Evolutionary conservation across 2,329 filamentous ascomycete genomes (phyloP).

Genomic region (Trichoderma pleuroti): DNA sequence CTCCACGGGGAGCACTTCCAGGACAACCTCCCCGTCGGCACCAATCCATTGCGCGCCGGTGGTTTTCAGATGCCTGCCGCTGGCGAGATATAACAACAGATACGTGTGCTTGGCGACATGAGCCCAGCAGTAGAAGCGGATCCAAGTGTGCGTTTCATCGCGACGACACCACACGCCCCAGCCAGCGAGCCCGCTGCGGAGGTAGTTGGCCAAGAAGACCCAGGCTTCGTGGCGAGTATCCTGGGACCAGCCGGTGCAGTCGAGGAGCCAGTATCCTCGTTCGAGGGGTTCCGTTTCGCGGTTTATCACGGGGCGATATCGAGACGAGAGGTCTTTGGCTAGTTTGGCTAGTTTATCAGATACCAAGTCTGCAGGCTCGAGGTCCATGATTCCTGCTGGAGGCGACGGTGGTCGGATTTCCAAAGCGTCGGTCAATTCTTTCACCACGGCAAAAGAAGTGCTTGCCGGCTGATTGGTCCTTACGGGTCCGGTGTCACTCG

Average conservation of each 20-base stretch:
- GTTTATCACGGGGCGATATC: conserved; percentile 48
- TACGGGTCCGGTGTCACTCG: conserved; percentile 30
- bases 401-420: conserved; percentile 56
- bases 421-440: conserved; percentile 33
- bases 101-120: conserved; percentile 69
- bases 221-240: conserved; percentile 54
- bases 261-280: conserved; percentile 73
- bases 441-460: conserved; percentile 18
- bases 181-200: conserved; percentile 57
- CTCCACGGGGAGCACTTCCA: conserved; percentile 35
- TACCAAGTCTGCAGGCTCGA: conserved; percentile 50
- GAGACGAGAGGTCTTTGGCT: conserved; percentile 48
- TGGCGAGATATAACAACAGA: conserved; percentile 70
- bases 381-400: conserved; percentile 41
- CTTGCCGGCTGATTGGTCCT: background rate
- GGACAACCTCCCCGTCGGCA: conserved; percentile 52
- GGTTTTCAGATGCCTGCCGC: conserved; percentile 56
- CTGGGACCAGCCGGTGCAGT: conserved; percentile 52
- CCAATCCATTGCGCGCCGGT: conserved; percentile 65
- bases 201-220: conserved; percentile 57
- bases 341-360: conserved; percentile 52
- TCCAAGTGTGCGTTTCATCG: conserved; percentile 36
- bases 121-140: conserved; percentile 77
- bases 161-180: conserved; percentile 64
- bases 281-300: conserved; percentile 53